A percentile compares a stretch with the other conserved stretches of the same genome.
Evolutionary conservation across 257 asterid species (phyloP).

Genomic region (Anisodus acutangulus): DNA sequence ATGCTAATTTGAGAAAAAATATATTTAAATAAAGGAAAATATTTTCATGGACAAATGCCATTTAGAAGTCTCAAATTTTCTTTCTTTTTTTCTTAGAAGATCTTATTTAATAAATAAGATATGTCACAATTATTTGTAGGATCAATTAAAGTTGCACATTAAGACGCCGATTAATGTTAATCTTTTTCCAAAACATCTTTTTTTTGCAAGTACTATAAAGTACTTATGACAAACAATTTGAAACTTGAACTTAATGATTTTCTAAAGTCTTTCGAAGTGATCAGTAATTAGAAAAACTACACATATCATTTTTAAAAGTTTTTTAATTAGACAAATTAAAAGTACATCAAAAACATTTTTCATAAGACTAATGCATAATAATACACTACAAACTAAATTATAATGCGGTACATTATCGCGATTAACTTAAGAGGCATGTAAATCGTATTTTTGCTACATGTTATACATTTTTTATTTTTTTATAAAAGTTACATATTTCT

Average conservation of each 20-base stretch:
- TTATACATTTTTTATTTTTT: too few relatives aligned
- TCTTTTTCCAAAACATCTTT: background rate
- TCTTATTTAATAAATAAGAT: background rate
- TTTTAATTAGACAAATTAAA: background rate
- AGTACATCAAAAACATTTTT: background rate
- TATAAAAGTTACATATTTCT: too few relatives aligned
- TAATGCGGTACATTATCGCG: background rate
- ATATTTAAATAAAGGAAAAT: too few relatives aligned
- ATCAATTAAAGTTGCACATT: background rate
- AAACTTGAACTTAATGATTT: background rate
- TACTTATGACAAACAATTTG: background rate
- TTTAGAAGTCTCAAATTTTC: background rate
- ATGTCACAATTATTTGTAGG: background rate
- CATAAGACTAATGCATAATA: background rate
- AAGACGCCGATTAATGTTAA: background rate
- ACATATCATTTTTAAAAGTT: background rate
- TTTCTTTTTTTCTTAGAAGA: too few relatives aligned
- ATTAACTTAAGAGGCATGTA: too few relatives aligned
- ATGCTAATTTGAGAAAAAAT: too few relatives aligned
- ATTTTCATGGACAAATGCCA: too few relatives aligned
- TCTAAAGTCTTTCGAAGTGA: background rate
- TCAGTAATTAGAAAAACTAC: background rate
- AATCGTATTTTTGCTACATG: too few relatives aligned
- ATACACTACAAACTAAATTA: background rate
- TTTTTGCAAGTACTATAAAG: background rate